Evolutionary conservation across 164 flowering plant genomes (phyloP).

Genomic region (Kingdonia uniflora): DNA sequence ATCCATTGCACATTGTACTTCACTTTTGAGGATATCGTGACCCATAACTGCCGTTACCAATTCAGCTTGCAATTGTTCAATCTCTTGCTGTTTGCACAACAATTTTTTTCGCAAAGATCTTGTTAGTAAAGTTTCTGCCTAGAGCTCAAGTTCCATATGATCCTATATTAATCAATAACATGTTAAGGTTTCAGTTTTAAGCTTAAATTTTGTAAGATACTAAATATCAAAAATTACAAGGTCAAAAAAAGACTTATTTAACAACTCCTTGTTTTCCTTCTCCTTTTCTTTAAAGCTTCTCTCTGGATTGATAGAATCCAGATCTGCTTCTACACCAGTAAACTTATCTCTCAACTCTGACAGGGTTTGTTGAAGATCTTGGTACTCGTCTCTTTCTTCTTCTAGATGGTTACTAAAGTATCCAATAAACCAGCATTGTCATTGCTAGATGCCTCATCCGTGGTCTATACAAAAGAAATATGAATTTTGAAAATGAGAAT

Average conservation of each 20-base stretch:
- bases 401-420: too few relatives aligned
- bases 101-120: conserved; percentile 65
- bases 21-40: conserved; percentile 59
- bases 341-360: conserved; percentile 37
- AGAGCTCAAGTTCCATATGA: conserved; percentile 36
- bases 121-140: conserved; percentile 75
- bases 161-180: conserved; percentile 22
- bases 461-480: too few relatives aligned
- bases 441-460: too few relatives aligned
- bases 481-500: too few relatives aligned
- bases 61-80: conserved; percentile 85
- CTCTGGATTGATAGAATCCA: conserved; percentile 37
- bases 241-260: too few relatives aligned
- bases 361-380: conserved; percentile 31
- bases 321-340: conserved; percentile 37
- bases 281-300: conserved; percentile 62
- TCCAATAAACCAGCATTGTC: too few relatives aligned
- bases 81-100: conserved; percentile 57
- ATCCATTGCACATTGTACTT: conserved; percentile 66
- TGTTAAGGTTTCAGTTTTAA: too few relatives aligned
- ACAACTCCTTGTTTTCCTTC: conserved; percentile 59
- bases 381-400: conserved; percentile 31
- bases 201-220: too few relatives aligned
- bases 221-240: too few relatives aligned
- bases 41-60: conserved; percentile 74